Evolutionary conservation across 148 eudicot genomes (phyloP).

Genomic region (Amaranthus hypochondriacus): DNA sequence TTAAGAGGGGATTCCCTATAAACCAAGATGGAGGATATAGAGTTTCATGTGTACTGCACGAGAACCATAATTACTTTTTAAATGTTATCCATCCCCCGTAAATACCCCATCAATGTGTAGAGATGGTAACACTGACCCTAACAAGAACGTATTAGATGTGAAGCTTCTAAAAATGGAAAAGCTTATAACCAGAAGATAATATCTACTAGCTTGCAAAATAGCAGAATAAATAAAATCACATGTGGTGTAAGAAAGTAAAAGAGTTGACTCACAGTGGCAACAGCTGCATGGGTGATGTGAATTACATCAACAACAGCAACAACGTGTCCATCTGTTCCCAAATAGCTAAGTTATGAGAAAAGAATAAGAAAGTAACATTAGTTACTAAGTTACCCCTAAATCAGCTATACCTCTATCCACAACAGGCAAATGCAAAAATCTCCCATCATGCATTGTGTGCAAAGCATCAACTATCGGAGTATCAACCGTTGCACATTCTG

Average conservation of each 20-base stretch:
- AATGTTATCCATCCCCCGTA: not conserved
- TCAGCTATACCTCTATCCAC: slow-evolving; percentile 68
- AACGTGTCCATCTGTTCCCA: slow-evolving; percentile 59
- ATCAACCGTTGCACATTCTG: slow-evolving; percentile 89
- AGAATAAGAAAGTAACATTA: not conserved
- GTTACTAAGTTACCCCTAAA: not conserved
- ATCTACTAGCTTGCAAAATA: not conserved
- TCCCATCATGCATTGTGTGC: slow-evolving; percentile 96
- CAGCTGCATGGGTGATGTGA: slow-evolving; percentile 87
- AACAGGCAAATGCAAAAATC: slow-evolving; percentile 93
- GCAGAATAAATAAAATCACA: not conserved
- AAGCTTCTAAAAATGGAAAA: not conserved
- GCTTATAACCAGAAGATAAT: not conserved
- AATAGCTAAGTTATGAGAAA: slow-evolving; percentile 22
- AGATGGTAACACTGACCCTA: not conserved
- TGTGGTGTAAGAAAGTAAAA: slow-evolving; percentile 3
- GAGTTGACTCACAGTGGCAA: slow-evolving; percentile 73
- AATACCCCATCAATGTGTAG: not conserved
- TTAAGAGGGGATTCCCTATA: not conserved
- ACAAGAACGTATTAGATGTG: not conserved
- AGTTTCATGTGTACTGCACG: not conserved
- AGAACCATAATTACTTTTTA: not conserved
- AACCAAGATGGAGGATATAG: not conserved
- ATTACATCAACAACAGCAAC: slow-evolving; percentile 97
- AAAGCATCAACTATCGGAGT: slow-evolving; percentile 96